Evolutionary conservation across 1,284 basidiomycete genomes (phyloP).

Genomic region (Pterulicium gracile): DNA sequence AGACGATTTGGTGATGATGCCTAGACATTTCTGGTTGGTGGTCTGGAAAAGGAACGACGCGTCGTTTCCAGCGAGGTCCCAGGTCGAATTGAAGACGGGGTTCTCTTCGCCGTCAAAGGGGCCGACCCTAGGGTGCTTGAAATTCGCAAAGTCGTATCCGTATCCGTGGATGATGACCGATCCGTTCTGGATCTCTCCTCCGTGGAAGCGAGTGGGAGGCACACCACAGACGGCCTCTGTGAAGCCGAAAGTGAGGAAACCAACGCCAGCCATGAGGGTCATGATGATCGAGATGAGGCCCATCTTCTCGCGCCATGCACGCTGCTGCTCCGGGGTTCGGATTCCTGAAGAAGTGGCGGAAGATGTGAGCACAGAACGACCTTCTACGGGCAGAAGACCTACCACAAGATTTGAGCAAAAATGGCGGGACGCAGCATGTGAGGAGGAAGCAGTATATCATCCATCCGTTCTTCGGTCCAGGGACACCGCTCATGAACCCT

Average conservation of each 20-base stretch:
- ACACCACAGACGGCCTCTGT: slow-evolving; percentile 88
- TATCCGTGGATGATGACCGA: slow-evolving; percentile 92
- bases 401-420: slow-evolving; percentile 61
- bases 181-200: slow-evolving; percentile 66
- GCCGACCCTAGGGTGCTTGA: slow-evolving; percentile 68
- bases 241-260: slow-evolving; percentile 99
- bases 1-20: slow-evolving; percentile 62
- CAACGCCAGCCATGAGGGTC: slow-evolving; percentile 82
- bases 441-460: slow-evolving; percentile 92
- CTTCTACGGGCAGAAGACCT: slow-evolving; percentile 19
- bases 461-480: slow-evolving; percentile 88
- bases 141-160: slow-evolving; percentile 84
- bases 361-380: slow-evolving; percentile 10
- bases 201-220: slow-evolving; percentile 71
- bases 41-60: slow-evolving; percentile 93
- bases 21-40: slow-evolving; percentile 73
- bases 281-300: slow-evolving; percentile 81
- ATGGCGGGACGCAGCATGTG: slow-evolving; percentile 76
- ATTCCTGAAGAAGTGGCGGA: slow-evolving; percentile 46
- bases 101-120: slow-evolving; percentile 72
- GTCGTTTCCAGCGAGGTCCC: slow-evolving; percentile 77
- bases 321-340: slow-evolving; percentile 85
- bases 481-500: slow-evolving; percentile 62
- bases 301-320: slow-evolving; percentile 98
- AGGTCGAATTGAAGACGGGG: slow-evolving; percentile 72